Percentiles rank a stretch among this genome's conserved stretches.
phyloP scores from a whole-genome alignment of 1,284 basidiomycete species.

The Ustilago shanxiensis region DNA sequence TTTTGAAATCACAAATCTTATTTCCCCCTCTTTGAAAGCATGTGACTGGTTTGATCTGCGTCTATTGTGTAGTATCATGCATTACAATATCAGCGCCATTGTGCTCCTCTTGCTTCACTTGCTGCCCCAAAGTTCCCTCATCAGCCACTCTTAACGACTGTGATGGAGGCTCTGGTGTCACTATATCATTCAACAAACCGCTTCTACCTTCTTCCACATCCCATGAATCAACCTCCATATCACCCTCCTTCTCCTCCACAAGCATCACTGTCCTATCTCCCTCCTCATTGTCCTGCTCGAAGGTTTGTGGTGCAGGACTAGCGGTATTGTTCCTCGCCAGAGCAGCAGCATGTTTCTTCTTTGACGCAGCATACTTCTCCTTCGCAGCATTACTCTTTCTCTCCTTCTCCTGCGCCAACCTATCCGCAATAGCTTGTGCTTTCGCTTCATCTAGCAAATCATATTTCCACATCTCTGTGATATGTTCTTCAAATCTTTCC shows the following conservation, averaged over 20 bases:
- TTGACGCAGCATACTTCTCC: slow-evolving; percentile 35
- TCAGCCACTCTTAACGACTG: too few relatives aligned
- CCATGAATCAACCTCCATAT: background rate
- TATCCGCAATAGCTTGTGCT: slow-evolving; percentile 24
- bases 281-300: background rate
- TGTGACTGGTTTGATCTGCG: too few relatives aligned
- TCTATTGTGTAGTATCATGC: background rate
- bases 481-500: slow-evolving; percentile 54
- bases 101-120: too few relatives aligned
- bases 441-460: slow-evolving; percentile 58
- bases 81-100: background rate
- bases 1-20: too few relatives aligned
- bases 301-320: slow-evolving; percentile 15
- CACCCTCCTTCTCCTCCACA: background rate
- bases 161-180: background rate
- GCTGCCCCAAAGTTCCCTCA: background rate
- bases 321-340: slow-evolving; percentile 29
- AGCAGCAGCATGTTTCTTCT: slow-evolving; percentile 37
- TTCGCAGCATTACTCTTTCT: slow-evolving; percentile 27
- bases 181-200: background rate
- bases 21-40: too few relatives aligned
- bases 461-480: slow-evolving; percentile 51
- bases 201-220: background rate
- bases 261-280: slow-evolving; percentile 7
- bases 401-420: slow-evolving; percentile 33